Base-by-base conservation (phyloP, 257 asterid genomes). In the Gardenia jasminoides region DNA sequence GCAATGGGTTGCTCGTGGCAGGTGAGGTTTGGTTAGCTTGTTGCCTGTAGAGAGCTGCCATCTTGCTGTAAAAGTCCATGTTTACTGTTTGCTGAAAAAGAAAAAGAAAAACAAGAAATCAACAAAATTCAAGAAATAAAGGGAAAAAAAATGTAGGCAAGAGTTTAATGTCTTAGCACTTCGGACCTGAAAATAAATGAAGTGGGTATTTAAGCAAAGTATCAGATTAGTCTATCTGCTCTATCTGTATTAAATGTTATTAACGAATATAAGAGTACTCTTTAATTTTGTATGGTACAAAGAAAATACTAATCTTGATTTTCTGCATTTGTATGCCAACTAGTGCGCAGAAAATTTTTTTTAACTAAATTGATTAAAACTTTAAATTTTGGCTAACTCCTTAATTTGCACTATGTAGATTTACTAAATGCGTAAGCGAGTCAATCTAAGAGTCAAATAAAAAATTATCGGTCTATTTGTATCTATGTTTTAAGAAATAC, bases 1-100 rank as follows among this genome's bases (percentile, higher is more conserved):
- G 86, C 50, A 87, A 52, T 33, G 76, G 64, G 74, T 72, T 59
- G 70, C 48, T 82, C 39, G 84, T 72, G 67, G 87, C 78, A 36
- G 85, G 79, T 12, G 81, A 26, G 28, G 84, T 74, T 68, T 86
- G 88, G 75, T 61, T 83, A 71, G 82, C 78, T 56, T 87, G 89
- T 66, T 89, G 90, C 64, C 87, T 62, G 68, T 86, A 89, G 24
- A 92, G 80, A 11, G 89, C 90, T 79, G 91, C 88, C 92, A 92
- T 88, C 81, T 87, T 92, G 87, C 82, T 87, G 85, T 84, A 85
- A 81, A 85, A 82, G 64, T 92, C 97, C 92, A 89, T 86, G 84
- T 89, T 88, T 90, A 86, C 89, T 6, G 90, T 81, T 87, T 90
- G 92, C 93, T 87, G 85, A 5, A 30, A 68, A 10, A 31, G 48